Evolutionary conservation across 1,139 yeast species (phyloP), one percentile per base, ranked within the genome.

Genomic region (Debaryomyces sp.): DNA sequence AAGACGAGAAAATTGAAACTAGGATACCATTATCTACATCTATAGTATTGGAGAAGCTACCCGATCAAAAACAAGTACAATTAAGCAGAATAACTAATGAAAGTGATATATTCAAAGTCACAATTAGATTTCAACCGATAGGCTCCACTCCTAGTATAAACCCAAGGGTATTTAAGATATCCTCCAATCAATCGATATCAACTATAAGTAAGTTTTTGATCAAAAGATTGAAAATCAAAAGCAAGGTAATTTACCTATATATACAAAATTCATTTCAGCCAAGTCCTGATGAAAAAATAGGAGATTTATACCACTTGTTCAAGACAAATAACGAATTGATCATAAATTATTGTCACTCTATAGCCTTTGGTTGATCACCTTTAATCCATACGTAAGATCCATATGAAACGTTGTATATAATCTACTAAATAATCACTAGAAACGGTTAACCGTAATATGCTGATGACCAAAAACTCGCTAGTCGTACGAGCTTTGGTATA

Each of bases 181-280:
- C 82, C 2, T 61, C 72, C 6, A 62, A 68, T 29, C 83, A 80
- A 52, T 72, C 74, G 3, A 73, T 82, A 41, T 67, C 78, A 1
- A 75, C 82, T 1, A 58, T 83, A 37, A 62, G 68, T 37, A 71
- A 64, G 52, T 83, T 81, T 52, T 56, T 83, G 32, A 67, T 69
- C 40, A 74, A 72, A 54, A 73, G 70, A 48, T 58, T 82, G 21
- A 68, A 67, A 37, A 53, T 68, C 9, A 59, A 56, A 36, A 61
- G 64, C 6, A 59, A 55, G 12, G 50, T 62, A 9, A 50, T 66
- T 13, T 63, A 71, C 50, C 47, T 75, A 32, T 84, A 84, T 56
- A 68, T 84, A 8, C 85, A 81, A 54, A 84, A 78, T 60, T 80
- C 86, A 13, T 82, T 84, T 54, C 79, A 77, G 53, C 88, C 89